Evolutionary conservation across 2,329 filamentous ascomycete genomes (phyloP), one percentile per base, ranked within the genome.

Genomic region (Alternaria sp.): DNA sequence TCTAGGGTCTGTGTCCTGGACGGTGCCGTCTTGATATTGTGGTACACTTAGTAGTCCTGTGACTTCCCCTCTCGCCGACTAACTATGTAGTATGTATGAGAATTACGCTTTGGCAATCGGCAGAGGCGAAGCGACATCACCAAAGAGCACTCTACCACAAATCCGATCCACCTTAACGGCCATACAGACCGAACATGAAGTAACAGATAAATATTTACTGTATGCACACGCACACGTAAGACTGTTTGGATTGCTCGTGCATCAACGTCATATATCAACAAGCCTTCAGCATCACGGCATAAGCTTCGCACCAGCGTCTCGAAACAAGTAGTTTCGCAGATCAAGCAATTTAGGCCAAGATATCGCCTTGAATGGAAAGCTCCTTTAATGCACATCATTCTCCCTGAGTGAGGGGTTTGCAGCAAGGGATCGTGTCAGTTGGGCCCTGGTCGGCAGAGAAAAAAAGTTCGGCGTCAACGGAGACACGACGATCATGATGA

Each of bases 281-380:
- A 48, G 31, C 44, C 29, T 48, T 36, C 21, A 24, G 21, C 21
- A 36, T 48, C 44, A 26, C 3, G 4, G 36, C 31, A 48, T 48
- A 48, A 48, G 44, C 44, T 48, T 48, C 21, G 31, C 31, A 48
- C 44, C 44, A 48, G 29, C 26, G 44, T 48, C 31, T 23, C 44
- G 31, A 48, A 48, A 48, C 21, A 36, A 48, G 44, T 23, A 48
- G 36, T 48, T 36, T 36, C 7, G 14, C 31, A 48, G 44, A 48
- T n/a, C 21, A 34, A 48, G 44, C 44, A 34, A 36, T 36, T 36
- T 29, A 48, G 9, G 31, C 21, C 7, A 13, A 48, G 29, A 36
- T 29, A 48, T 48, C 31, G 9, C 11, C 44, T 13, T 36, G 31
- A 24, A 13, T 48, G 44, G 44, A 48, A 48, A 24, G 44, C 36